phyloP scores from a whole-genome alignment of 495 filamentous ascomycete genomes.

The Bombardia bombarda region DNA sequence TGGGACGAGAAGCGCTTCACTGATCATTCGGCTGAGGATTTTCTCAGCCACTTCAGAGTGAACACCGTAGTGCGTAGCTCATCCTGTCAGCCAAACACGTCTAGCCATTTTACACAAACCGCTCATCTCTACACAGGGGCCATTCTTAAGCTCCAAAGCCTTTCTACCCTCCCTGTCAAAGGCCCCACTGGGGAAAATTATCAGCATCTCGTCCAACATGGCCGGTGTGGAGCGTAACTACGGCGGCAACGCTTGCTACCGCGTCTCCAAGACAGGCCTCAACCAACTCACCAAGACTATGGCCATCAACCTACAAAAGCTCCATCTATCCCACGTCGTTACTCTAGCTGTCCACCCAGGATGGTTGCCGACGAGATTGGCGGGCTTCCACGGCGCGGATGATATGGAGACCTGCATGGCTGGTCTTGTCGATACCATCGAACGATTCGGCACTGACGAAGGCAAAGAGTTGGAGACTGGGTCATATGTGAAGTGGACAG shows the following conservation, averaged over 20 bases:
- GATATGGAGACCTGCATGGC: constrained; percentile 7
- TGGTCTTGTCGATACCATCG: neutral
- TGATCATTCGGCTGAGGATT: constrained; percentile 3
- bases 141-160: constrained; percentile 1
- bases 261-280: constrained; percentile 8
- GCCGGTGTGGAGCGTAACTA: constrained; percentile 6
- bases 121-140: constrained; percentile 3
- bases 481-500: constrained; percentile 9
- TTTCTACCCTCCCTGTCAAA: constrained; percentile 4
- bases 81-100: too few species aligned
- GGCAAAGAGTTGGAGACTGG: constrained; percentile 2
- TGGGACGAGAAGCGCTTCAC: constrained; percentile 8
- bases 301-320: constrained; percentile 1
- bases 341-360: constrained; percentile 4
- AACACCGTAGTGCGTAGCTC: constrained; percentile 6
- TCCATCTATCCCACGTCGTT: neutral
- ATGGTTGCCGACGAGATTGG: constrained; percentile 7
- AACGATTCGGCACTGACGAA: too few species aligned
- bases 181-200: constrained; percentile 1
- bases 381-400: constrained; percentile 6
- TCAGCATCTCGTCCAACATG: constrained; percentile 8
- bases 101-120: too few species aligned
- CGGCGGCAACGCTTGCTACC: constrained; percentile 11
- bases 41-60: constrained; percentile 8
- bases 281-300: constrained; percentile 10